These are phyloP conservation scores for Fistulinella prunicolor DNA, from an alignment of 768 basidiomycete species.

Conservation along the genomic window DNA sequence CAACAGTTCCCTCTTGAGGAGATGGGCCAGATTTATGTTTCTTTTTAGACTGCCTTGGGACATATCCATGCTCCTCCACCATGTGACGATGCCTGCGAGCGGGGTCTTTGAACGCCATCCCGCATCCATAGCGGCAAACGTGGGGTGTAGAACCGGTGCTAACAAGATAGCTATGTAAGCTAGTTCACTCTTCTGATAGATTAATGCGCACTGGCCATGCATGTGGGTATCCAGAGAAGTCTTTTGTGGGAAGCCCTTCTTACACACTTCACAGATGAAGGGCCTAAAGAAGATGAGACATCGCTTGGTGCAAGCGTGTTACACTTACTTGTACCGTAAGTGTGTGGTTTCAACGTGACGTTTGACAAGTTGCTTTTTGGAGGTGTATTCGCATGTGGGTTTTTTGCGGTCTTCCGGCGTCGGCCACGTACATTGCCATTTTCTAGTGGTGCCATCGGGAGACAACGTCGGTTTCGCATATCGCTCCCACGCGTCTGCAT, in stretches of 20 bases:
- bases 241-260: slow-evolving; percentile 56
- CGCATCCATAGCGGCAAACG: slow-evolving; percentile 49
- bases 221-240: slow-evolving; percentile 57
- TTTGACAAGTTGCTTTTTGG: slow-evolving; percentile 66
- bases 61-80: slow-evolving; percentile 48
- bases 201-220: slow-evolving; percentile 45
- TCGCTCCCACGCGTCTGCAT: slow-evolving; percentile 32
- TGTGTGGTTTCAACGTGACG: slow-evolving; percentile 66
- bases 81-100: slow-evolving; percentile 62
- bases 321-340: slow-evolving; percentile 53
- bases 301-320: slow-evolving; percentile 4
- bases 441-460: slow-evolving; percentile 33
- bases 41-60: slow-evolving; percentile 44
- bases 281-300: slow-evolving; percentile 37
- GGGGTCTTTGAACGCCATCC: slow-evolving; percentile 58
- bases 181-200: background rate
- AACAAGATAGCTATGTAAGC: slow-evolving; percentile 12
- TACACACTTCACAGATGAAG: slow-evolving; percentile 50
- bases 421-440: slow-evolving; percentile 43
- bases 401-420: slow-evolving; percentile 32
- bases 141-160: slow-evolving; percentile 61
- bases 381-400: slow-evolving; percentile 39
- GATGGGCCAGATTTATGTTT: slow-evolving; percentile 39
- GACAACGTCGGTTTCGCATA: slow-evolving; percentile 33
- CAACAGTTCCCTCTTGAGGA: slow-evolving; percentile 22